A percentile compares a stretch with the other conserved stretches of the same genome.
phyloP scores from a whole-genome alignment of 23 red algal genomes.

The Gracilaria gracilis region DNA sequence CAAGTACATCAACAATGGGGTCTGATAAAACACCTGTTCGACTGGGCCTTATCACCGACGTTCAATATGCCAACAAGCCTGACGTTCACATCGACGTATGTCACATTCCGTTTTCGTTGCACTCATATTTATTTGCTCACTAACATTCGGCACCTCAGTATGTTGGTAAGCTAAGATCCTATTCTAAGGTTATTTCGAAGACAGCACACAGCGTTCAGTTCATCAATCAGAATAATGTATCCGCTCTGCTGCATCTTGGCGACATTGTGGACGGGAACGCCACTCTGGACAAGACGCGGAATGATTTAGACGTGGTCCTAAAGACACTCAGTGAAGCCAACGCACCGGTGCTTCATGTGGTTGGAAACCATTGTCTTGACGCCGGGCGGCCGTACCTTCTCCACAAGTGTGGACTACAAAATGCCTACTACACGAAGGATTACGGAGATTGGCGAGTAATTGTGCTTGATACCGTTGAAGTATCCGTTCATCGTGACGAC shows the following conservation, averaged over 20 bases:
- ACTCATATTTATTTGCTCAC: not conserved
- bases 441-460: conserved; percentile 75
- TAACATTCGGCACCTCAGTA: not conserved
- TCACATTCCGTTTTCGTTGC: not conserved
- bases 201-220: not conserved
- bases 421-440: conserved; percentile 62
- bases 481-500: conserved; percentile 27
- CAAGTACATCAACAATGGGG: not conserved
- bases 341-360: conserved; percentile 57
- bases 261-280: conserved; percentile 85
- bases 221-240: conserved; percentile 5
- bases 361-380: conserved; percentile 86
- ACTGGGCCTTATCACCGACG: conserved; percentile 74
- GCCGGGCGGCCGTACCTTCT: conserved; percentile 31
- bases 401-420: not conserved
- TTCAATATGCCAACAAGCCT: conserved; percentile 81
- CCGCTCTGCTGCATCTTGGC: conserved; percentile 67
- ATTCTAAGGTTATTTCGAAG: conserved; percentile 50
- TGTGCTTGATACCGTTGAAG: conserved; percentile 76
- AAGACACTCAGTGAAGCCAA: not conserved
- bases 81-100: conserved; percentile 50
- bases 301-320: conserved; percentile 49
- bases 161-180: conserved; percentile 11
- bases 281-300: conserved; percentile 17
- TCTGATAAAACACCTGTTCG: not conserved